Evolutionary conservation across 176 grass and related monocot species (phyloP), one percentile per base, ranked within the genome.

Genomic region (Musa itinerans): DNA sequence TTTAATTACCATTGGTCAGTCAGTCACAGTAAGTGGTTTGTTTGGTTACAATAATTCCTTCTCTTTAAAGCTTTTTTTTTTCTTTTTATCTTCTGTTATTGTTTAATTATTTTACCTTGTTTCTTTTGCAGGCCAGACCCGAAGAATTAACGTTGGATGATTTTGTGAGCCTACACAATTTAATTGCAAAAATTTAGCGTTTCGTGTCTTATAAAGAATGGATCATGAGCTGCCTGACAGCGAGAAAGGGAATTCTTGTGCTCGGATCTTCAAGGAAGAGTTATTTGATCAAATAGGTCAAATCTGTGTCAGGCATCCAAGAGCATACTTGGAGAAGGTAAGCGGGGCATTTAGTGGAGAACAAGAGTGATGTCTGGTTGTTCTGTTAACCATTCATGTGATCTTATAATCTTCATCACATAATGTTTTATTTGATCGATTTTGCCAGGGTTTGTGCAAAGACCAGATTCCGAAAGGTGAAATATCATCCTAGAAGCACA

Each of bases 141-240:
- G 81, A 75, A 65, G 94, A 97, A 63, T 73, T 97, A 68, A 65
- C 71, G 17, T 67, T 97, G 82, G 68, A 97, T 21, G 90, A 97
- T 85, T 97, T 97, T 74, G 94, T 97, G 84, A 89, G 75, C 74
- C 71, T 97, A 86, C 88, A 97, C 75, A 93, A 91, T 80, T 67
- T 83, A 71, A 74, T 97, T 49, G 29, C 43, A 51, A 76, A 91
- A 78, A 53, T 51, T 75, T 93, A 89, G 79, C 16, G 21, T 11
- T 22, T 3, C 12, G 19, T 9, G 17, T 17, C 48, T 10, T 50
- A 50, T 51, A n/a, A 14, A 20, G 19, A 3, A 50, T 21, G 1
- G 43, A 70, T 20, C 2, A 50, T 9, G 34, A 17, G 20, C 11
- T 22, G 10, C 66, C 63, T 49, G 29, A 15, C 14, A n/a, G 10